phyloP scores from a whole-genome alignment of 2,329 filamentous ascomycete genomes.

The Pseudogymnoascus destructans region DNA sequence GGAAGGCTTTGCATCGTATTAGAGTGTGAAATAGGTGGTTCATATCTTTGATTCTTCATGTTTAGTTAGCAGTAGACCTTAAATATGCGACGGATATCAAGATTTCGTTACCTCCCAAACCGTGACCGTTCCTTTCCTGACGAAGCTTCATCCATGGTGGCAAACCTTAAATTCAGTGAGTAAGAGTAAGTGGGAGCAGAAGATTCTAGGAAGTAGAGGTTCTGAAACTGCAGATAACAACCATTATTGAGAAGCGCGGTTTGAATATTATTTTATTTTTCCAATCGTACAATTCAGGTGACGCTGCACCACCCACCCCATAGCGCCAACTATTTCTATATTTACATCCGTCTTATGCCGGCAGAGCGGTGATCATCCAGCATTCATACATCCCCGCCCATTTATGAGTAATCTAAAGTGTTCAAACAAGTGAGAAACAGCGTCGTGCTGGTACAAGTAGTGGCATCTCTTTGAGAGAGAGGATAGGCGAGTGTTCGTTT shows the following conservation, averaged over 20 bases:
- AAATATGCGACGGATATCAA: neutral
- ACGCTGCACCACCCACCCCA: neutral
- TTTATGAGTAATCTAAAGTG: slow-evolving; percentile 23
- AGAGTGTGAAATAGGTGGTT: neutral
- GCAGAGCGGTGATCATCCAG: slow-evolving; percentile 27
- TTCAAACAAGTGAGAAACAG: slow-evolving; percentile 21
- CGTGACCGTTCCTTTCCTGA: neutral
- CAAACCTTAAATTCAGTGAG: neutral
- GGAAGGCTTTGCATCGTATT: neutral
- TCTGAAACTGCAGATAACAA: neutral
- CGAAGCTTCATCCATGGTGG: neutral
- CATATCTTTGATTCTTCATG: neutral
- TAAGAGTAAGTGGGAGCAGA: neutral
- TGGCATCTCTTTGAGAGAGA: slow-evolving; percentile 9
- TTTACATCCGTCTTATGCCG: slow-evolving; percentile 22
- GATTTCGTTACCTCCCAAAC: neutral
- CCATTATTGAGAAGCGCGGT: neutral
- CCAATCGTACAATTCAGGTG: slow-evolving; percentile 8
- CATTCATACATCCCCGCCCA: slow-evolving; percentile 26
- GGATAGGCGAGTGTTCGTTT: slow-evolving; percentile 11
- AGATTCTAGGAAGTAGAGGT: neutral
- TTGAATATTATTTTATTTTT: slow-evolving; percentile 7
- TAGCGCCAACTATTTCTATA: slow-evolving; percentile 20
- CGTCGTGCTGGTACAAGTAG: slow-evolving; percentile 22
- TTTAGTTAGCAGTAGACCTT: neutral